Evolutionary conservation across 2,329 filamentous ascomycete species (phyloP).

Genomic region (Orbilia ellipsospora): DNA sequence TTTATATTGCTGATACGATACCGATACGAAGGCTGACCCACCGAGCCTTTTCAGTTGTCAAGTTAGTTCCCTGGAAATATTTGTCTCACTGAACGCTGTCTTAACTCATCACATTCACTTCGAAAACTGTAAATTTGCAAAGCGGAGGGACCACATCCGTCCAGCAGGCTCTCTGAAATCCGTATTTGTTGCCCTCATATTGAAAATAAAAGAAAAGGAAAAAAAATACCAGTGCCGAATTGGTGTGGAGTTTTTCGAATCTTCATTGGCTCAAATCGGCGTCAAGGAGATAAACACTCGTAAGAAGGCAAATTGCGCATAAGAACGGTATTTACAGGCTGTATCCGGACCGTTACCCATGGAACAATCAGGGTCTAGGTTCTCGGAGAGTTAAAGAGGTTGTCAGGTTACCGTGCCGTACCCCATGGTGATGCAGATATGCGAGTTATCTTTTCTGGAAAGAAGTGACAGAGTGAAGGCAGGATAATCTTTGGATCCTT

Average conservation of each 20-base stretch:
- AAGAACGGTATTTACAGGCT: conserved; percentile 55
- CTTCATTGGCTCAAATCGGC: conserved; percentile 49
- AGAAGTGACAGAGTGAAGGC: conserved; percentile 47
- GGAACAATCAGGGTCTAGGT: conserved; percentile 52
- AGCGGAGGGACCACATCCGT: conserved; percentile 29
- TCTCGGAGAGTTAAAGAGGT: conserved; percentile 55
- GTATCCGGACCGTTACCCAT: conserved; percentile 50
- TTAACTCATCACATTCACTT: conserved; percentile 9
- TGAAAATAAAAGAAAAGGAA: too few species aligned
- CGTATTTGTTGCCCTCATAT: conserved; percentile 32
- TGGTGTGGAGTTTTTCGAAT: conserved; percentile 54
- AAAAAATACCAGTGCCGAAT: conserved; percentile 35
- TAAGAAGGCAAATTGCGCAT: conserved; percentile 51
- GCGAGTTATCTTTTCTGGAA: conserved; percentile 54
- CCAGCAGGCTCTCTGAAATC: conserved; percentile 6
- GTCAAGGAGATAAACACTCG: conserved; percentile 24
- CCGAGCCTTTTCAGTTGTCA: conserved; percentile 12
- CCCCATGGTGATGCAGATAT: conserved; percentile 49
- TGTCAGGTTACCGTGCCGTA: conserved; percentile 49
- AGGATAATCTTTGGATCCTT: conserved; percentile 54
- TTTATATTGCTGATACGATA: conserved; percentile 39
- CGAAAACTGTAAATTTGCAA: conserved; percentile 27
- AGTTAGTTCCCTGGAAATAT: conserved; percentile 9
- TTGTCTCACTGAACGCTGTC: conserved; percentile 16
- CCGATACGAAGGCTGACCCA: conserved; percentile 35